Conservation (phyloP, 768 basidiomycete genomes). For the Suillus bovinus region DNA sequence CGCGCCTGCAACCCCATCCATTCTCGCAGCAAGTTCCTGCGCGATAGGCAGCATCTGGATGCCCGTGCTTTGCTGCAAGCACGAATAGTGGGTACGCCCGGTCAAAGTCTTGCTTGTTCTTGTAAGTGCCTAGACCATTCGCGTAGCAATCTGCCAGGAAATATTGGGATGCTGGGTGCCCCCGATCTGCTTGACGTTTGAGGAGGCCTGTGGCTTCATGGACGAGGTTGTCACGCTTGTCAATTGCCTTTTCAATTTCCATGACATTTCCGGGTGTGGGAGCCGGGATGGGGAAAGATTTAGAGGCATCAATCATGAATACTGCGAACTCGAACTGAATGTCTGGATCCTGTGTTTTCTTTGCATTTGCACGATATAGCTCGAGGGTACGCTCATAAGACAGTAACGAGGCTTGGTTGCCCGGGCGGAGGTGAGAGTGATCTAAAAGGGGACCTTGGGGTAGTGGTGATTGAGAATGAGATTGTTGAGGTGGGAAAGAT, state of each 20-base stretch:
- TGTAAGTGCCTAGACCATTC: constrained; percentile 94
- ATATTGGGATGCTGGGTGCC: constrained; percentile 93
- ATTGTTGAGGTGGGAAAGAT: constrained; percentile 43
- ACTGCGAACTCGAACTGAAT: constrained; percentile 98
- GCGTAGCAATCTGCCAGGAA: constrained; percentile 98
- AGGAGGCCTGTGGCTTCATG: constrained; percentile 86
- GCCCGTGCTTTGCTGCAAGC: constrained; percentile 94
- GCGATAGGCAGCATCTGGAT: constrained; percentile 93
- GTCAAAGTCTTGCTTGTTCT: constrained; percentile 94
- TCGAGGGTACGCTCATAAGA: constrained; percentile 96
- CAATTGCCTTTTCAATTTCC: constrained; percentile 76
- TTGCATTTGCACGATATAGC: constrained; percentile 95
- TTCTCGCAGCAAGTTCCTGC: constrained; percentile 98
- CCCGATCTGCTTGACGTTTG: constrained; percentile 90
- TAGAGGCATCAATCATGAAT: constrained; percentile 98
- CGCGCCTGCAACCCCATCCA: constrained; percentile 96
- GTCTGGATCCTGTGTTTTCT: constrained; percentile 98
- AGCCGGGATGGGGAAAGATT: constrained; percentile 77
- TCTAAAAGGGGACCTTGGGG: constrained; percentile 69
- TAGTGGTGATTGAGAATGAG: constrained; percentile 60
- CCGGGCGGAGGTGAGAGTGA: constrained; percentile 91
- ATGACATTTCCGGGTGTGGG: constrained; percentile 72
- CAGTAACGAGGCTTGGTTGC: constrained; percentile 88
- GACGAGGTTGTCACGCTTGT: constrained; percentile 85
- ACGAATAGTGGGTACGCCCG: constrained; percentile 95